Evolutionary conservation across 1,284 basidiomycete genomes (phyloP), one percentile per base, ranked within the genome.

Genomic region (Austroboletus novae-zelandiae): DNA sequence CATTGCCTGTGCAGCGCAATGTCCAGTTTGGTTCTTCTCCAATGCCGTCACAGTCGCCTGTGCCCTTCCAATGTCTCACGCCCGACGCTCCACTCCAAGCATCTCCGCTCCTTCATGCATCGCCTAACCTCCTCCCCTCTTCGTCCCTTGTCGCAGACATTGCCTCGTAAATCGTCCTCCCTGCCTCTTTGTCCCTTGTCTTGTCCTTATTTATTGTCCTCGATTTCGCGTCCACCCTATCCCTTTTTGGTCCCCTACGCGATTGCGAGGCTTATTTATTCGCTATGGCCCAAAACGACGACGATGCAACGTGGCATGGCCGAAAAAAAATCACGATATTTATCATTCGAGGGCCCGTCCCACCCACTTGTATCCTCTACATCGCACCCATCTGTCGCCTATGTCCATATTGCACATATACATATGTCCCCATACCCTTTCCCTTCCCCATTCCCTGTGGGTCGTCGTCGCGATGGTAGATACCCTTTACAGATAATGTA

Each of bases 401-500:
- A 66, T 62, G 62, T 59, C 46, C 59, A 61, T 64, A 61, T 64
- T 64, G 60, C 61, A 47, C 57, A 62, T 68, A 57, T 53, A 55
- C 62, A 56, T 55, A 60, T 48, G 52, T 54, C 44, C 48, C 48
- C 47, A 36, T 50, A 61, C 56, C 60, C 67, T 61, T 61, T 34
- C 40, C 45, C 25, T 34, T n/a, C 47, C 49, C 47, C 43, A 44
- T 45, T 30, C 40, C 50, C 20, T 41, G 58, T 59, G 50, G 64
- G 54, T 63, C 57, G 61, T 65, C 50, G 61, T 68, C 53, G 64
- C 51, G 62, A 65, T 69, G 67, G 58, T 69, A 65, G 61, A 64
- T 64, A 64, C 62, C 62, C 66, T 49, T 39, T 11, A 37, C 50
- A 45, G 50, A 62, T 50, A 50, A 53, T 64, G 61, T 64, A 64